Base-by-base conservation (phyloP, 2,329 filamentous ascomycete species). In the Elsinoe necatrix region DNA sequence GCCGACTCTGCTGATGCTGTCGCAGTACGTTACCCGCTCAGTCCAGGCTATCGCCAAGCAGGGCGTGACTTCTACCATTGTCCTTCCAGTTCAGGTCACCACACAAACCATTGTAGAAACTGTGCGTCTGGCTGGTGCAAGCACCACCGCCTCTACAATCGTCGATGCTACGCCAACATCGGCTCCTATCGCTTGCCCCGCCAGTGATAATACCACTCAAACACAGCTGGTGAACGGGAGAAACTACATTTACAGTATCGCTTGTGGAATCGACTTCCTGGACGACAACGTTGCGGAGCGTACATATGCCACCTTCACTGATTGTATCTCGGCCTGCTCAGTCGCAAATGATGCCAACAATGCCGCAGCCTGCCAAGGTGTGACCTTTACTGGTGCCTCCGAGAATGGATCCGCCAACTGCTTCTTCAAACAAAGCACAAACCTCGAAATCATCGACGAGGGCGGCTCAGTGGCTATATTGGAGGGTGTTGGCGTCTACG, bases 251-350 rank as follows among this genome's bases (percentile, higher is more conserved):
- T 70, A 68, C 59, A 57, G 63, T n/a, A 59, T 69, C 18, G 59
- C 63, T 27, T 70, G 68, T 54, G 64, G 65, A 41, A 66, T 63
- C n/a, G 64, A 66, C 21, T 60, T 69, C n/a, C 60, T 62, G 7
- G 64, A 66, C 21, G 50, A 60, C 14, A 62, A 65, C 21, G 63
- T 65, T 52, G 58, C 58, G 18, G 56, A 61, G 3, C 61, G 65
- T 8, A 61, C 58, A 12, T 69, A 68, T 56, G 58, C 55, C 45
- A 65, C 60, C 20, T 66, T 67, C 57, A 61, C 61, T 7, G 62
- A 69, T 37, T 70, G 68, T 57, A 63, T 64, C 12, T 66, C 64
- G 18, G 66, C 68, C 50, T 70, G 68, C 55, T 68, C 67, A 7
- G 45, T 60, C 8, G 64, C 63, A n/a, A 63, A 70, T 56, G 58